Evolutionary conservation across 306 rosid genomes (phyloP).

Genomic region (Inga laurina): DNA sequence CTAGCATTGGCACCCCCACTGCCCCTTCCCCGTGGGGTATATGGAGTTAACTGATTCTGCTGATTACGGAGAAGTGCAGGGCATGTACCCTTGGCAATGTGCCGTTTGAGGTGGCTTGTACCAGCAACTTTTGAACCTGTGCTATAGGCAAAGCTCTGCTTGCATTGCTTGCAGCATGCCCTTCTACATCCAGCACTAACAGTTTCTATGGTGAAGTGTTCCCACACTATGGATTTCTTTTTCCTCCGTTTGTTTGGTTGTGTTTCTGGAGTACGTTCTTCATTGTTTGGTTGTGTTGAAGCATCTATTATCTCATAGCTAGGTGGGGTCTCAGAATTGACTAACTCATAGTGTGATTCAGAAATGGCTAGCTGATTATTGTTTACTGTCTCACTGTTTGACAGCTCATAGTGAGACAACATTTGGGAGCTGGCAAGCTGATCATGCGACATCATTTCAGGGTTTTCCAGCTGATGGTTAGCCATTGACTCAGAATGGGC

Average conservation of each 20-base stretch:
- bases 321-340: not conserved
- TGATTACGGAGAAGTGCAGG: slow-evolving; percentile 71
- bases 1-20: slow-evolving; percentile 43
- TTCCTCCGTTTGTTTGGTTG: slow-evolving; percentile 93
- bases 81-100: slow-evolving; percentile 92
- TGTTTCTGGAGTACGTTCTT: slow-evolving; percentile 54
- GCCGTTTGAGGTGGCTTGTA: slow-evolving; percentile 95
- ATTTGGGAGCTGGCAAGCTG: slow-evolving; percentile 31
- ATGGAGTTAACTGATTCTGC: slow-evolving; percentile 62
- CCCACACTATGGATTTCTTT: slow-evolving; percentile 96
- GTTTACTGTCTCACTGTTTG: slow-evolving; percentile 37
- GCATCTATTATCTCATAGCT: slow-evolving; percentile 34
- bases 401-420: slow-evolving; percentile 43
- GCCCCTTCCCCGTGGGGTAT: slow-evolving; percentile 61
- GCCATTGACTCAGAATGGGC: slow-evolving; percentile 36
- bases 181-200: slow-evolving; percentile 92
- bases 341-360: slow-evolving; percentile 38
- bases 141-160: slow-evolving; percentile 95
- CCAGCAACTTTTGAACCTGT: slow-evolving; percentile 97
- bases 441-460: slow-evolving; percentile 30
- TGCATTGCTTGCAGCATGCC: slow-evolving; percentile 92
- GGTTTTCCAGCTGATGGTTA: slow-evolving; percentile 35
- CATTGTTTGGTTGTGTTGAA: slow-evolving; percentile 46
- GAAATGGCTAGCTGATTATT: slow-evolving; percentile 36
- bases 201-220: slow-evolving; percentile 89